A percentile compares a stretch with the other conserved stretches of the same genome.
Evolutionary conservation across 1,284 basidiomycete species (phyloP).

Genomic region (Meripilus lineatus): DNA sequence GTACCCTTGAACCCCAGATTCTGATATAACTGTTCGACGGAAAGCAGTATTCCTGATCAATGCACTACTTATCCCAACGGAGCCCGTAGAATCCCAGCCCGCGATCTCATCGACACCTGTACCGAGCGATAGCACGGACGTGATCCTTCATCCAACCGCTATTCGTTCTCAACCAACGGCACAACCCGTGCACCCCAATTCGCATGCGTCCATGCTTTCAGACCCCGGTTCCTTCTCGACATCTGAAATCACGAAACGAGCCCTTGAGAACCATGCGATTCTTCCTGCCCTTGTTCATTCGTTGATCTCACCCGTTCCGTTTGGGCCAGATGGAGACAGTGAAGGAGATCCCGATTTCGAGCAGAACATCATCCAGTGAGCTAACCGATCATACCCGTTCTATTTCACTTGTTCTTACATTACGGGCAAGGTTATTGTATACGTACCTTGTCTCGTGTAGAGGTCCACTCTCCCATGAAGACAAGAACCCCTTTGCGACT

Average conservation of each 20-base stretch:
- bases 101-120: conserved; percentile 7
- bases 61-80: conserved; percentile 64
- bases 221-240: conserved; percentile 49
- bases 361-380: conserved; percentile 71
- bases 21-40: conserved; percentile 72
- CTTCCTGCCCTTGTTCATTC: conserved; percentile 35
- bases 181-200: conserved; percentile 61
- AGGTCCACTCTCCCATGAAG: conserved; percentile 35
- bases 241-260: conserved; percentile 39
- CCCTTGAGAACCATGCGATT: conserved; percentile 44
- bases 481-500: conserved; percentile 37
- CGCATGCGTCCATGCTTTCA: conserved; percentile 55
- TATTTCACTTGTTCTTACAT: neutral
- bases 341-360: conserved; percentile 74
- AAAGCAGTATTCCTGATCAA: conserved; percentile 86
- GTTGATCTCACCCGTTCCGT: conserved; percentile 51
- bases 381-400: conserved; percentile 26
- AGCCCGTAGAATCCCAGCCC: conserved; percentile 16
- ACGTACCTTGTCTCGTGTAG: conserved; percentile 47
- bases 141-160: conserved; percentile 42
- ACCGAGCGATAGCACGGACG: conserved; percentile 7
- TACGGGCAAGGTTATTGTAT: conserved; percentile 43
- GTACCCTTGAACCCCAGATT: conserved; percentile 42
- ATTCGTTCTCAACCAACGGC: too few relatives aligned
- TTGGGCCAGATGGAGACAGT: conserved; percentile 66